These are phyloP conservation scores for Piromyces finnis DNA, from an alignment of 192 early-diverging fungal genomes.

Conservation along the genomic window DNA sequence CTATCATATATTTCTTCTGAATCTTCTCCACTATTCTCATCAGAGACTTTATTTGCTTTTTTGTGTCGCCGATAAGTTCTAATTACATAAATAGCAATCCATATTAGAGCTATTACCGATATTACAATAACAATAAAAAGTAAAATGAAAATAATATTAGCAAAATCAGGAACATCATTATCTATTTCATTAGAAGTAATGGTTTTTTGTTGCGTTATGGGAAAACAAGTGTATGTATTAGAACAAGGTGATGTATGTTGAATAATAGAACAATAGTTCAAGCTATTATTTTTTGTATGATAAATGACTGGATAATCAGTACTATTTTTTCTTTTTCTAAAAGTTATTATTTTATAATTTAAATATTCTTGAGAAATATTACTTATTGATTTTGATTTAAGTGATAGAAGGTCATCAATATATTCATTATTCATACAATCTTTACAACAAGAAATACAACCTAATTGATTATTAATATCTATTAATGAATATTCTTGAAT, in stretches of 20 bases:
- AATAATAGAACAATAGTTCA: background rate
- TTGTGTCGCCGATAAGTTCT: background rate
- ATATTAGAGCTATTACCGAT: background rate
- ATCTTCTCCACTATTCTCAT: background rate
- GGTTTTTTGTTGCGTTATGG: background rate
- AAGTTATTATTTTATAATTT: background rate
- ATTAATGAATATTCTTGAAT: background rate
- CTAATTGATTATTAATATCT: background rate
- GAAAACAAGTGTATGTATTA: background rate
- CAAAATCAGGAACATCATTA: background rate
- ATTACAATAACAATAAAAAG: background rate
- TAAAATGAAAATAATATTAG: background rate
- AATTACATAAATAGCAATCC: background rate
- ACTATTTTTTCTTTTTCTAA: background rate
- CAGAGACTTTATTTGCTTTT: background rate
- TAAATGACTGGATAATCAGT: background rate
- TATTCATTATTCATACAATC: background rate
- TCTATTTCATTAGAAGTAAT: background rate
- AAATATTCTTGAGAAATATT: background rate
- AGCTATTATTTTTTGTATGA: background rate
- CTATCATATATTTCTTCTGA: background rate
- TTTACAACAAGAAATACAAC: background rate
- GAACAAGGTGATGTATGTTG: background rate
- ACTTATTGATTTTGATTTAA: background rate
- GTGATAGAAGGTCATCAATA: background rate